Evolutionary conservation across 2,329 filamentous ascomycete species (phyloP), one percentile per base, ranked within the genome.

Genomic region (Diaporthe aspalathi): DNA sequence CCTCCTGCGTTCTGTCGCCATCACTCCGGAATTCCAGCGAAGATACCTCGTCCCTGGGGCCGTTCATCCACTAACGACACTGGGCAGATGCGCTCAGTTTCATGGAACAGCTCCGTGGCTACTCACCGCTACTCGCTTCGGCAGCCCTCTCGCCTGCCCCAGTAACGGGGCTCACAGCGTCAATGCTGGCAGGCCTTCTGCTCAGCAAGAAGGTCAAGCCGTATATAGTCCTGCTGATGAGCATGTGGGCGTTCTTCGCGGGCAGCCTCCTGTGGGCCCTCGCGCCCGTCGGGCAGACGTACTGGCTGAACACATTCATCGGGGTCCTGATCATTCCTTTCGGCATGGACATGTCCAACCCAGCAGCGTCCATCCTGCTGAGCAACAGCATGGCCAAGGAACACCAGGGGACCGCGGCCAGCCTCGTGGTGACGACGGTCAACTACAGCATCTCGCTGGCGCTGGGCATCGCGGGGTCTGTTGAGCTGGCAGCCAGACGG

Each of bases 401-500:
- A 52, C 81, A 87, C 69, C 84, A 86, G 75, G 84, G 84, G 5
- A 82, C 86, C 14, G 84, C 80, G 0, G 84, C 83, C 12, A 88
- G 85, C 22, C 77, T 93, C 7, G 88, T 92, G 40, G 89, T 86
- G 70, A 92, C 90, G 0, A 83, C 91, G 14, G 87, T 93, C 73
- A 92, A 93, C 78, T 93, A 93, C 76, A 87, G 86, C 71, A 92
- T 93, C 43, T 89, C 88, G 1, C 79, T 93, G 3, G 90, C 89
- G 0, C 82, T 93, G 0, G 91, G 91, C 0, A 86, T 93, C 56
- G 90, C 90, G 0, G 90, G 90, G 0, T 92, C 89, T 0, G 86
- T 92, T 2, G 89, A 92, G 76, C 79, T 80, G 0, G 79, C 82
- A 7, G 77, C 83, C 0, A 76, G 77, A 52, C 49, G 75, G 20